Percentiles rank a stretch among this genome's conserved stretches.
phyloP scores from a whole-genome alignment of 2,329 filamentous ascomycete genomes.

The Ophiostoma himal-ulmi region DNA sequence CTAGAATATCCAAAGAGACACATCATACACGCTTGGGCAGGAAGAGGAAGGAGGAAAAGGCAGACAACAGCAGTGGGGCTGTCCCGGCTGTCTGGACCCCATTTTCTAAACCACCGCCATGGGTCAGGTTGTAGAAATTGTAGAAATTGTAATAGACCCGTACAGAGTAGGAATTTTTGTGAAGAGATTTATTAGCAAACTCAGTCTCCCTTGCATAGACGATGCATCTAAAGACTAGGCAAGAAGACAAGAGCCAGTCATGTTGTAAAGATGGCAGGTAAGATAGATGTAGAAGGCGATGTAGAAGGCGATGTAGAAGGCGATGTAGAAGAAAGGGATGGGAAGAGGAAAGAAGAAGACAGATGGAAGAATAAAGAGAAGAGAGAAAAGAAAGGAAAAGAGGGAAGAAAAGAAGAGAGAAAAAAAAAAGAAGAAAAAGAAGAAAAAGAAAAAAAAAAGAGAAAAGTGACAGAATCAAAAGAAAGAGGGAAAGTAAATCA shows the following conservation, averaged over 20 bases:
- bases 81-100: constrained; percentile 22
- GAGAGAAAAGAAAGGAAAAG: too few species aligned
- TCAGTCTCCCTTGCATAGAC: constrained; percentile 10
- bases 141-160: neutral
- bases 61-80: neutral
- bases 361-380: neutral
- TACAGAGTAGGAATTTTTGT: neutral
- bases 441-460: neutral
- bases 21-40: neutral
- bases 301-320: neutral
- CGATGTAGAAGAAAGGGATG: neutral
- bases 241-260: neutral
- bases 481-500: neutral
- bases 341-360: neutral
- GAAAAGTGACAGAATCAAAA: neutral
- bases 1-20: neutral
- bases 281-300: neutral
- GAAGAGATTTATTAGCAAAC: neutral
- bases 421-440: neutral
- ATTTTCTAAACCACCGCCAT: constrained; percentile 19
- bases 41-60: constrained; percentile 1
- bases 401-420: neutral
- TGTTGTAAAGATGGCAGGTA: neutral
- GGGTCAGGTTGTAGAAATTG: constrained; percentile 7
- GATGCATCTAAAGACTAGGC: neutral